Conservation (phyloP, 495 filamentous ascomycete genomes). For the Penicillium silybi region DNA sequence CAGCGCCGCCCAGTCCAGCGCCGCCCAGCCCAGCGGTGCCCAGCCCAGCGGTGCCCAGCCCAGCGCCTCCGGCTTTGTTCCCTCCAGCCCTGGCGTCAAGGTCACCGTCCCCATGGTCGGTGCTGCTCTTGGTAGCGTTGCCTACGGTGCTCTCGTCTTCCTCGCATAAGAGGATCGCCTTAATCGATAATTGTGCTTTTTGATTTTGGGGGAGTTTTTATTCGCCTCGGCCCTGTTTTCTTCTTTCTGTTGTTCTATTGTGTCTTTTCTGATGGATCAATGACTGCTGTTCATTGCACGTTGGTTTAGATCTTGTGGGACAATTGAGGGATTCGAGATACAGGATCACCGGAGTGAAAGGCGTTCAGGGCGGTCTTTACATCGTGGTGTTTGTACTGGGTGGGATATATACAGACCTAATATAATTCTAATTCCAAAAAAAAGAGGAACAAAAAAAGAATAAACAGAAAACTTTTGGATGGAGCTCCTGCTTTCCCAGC, state of each 20-base stretch:
- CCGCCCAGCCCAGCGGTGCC: not conserved
- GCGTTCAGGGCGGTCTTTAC: slow-evolving; percentile 13
- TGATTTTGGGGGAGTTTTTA: slow-evolving; percentile 9
- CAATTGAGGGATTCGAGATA: not conserved
- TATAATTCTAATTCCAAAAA: slow-evolving; percentile 13
- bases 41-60: slow-evolving; percentile 15
- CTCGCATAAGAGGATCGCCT: slow-evolving; percentile 20
- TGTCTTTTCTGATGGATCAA: not conserved
- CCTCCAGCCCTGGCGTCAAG: slow-evolving; percentile 32
- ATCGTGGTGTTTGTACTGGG: slow-evolving; percentile 7
- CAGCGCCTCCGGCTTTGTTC: slow-evolving; percentile 20
- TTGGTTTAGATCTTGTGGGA: not conserved
- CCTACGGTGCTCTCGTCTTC: slow-evolving; percentile 24
- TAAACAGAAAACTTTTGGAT: too few species aligned
- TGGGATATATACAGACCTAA: slow-evolving; percentile 12
- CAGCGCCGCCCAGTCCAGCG: not conserved
- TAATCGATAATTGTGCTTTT: slow-evolving; percentile 3
- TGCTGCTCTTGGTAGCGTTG: slow-evolving; percentile 27
- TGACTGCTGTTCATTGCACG: slow-evolving; percentile 18
- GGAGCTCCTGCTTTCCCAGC: not conserved
- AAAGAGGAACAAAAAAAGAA: too few species aligned
- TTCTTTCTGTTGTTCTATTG: not conserved
- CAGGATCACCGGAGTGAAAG: slow-evolving; percentile 1
- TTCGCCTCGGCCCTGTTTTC: not conserved
- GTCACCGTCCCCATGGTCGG: slow-evolving; percentile 25